These are phyloP conservation scores for Ceratobasidium sp. DNA, from an alignment of 1,284 basidiomycete species.

Conservation along the genomic window DNA sequence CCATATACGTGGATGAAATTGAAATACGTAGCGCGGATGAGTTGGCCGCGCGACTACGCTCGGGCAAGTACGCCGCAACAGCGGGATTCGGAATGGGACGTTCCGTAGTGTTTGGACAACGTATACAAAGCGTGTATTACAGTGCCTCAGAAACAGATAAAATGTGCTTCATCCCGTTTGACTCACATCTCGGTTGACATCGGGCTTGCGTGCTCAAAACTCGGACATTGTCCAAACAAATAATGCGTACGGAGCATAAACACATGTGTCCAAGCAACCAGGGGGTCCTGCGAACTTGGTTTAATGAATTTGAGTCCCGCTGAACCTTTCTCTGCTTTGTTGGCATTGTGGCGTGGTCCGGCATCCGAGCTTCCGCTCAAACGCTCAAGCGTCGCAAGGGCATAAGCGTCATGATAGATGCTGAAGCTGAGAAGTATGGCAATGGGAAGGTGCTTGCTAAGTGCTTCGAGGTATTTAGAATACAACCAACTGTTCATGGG, in stretches of 20 bases:
- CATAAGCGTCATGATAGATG: no score
- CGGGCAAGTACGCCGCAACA: no score
- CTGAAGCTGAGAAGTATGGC: no score
- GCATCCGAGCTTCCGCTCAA: no score
- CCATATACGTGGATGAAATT: background rate
- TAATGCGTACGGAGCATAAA: background rate
- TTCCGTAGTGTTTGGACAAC: background rate
- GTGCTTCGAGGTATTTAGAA: no score
- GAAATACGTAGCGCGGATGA: constrained; percentile 4
- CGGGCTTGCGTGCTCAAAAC: background rate
- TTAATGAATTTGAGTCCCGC: background rate
- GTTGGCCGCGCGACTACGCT: background rate
- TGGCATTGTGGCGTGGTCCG: no score
- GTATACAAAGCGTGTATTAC: background rate
- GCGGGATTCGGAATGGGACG: background rate
- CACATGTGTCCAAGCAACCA: background rate
- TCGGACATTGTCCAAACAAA: background rate
- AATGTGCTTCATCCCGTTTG: background rate
- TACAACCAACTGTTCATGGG: no score
- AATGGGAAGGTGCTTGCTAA: no score
- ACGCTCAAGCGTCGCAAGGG: no score
- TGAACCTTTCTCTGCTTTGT: no score
- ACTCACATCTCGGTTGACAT: no score
- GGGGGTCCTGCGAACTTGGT: background rate
- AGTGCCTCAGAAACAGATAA: background rate